Evolutionary conservation across 495 filamentous ascomycete genomes (phyloP), one percentile per base, ranked within the genome.

Genomic region (Penicillium mononematosum): DNA sequence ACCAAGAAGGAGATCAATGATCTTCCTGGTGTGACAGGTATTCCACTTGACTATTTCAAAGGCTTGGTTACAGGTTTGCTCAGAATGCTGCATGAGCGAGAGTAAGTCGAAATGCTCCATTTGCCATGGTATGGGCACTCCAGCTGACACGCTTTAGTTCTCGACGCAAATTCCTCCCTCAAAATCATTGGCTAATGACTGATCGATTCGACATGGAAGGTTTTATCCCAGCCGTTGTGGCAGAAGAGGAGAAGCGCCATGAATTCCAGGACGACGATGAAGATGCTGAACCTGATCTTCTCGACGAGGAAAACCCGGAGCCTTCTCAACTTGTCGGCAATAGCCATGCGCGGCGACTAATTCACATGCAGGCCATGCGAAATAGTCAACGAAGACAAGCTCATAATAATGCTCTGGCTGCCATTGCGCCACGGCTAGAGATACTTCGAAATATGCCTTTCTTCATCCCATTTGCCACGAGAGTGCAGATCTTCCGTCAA

Each of bases 391-490:
- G 83, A 55, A 85, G 83, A 63, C 81, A 79, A 20, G 83, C 83
- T 14, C 78, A 86, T 7, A 80, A 85, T 47, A 84, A 87, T 56
- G 79, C 88, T 44, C 74, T 94, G 14, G 88, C 91, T 22, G 77
- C 85, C 22, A 85, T 95, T 34, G 88, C 88, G 2, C 92, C 95
- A 2, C 83, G 91, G 57, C 78, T 96, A 9, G 92, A 98, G 71
- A 90, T 99, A 14, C 73, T 99, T 31, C 86, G 91, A 45, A 92
- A 98, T 64, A 93, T 99, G 88, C 95, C 94, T 0, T 99, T 98
- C 64, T 89, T 93, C 61, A 95, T 98, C 51, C 94, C 94, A 0
- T 99, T 99, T 57, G 78, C 86, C 8, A 95, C 90, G 3, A 81
- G 94, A 38, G 94, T 99, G 9, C 86, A 95, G 63, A 93, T 98